Base-by-base conservation (phyloP, 1,284 basidiomycete species). In the Ganoderma lucidum region DNA sequence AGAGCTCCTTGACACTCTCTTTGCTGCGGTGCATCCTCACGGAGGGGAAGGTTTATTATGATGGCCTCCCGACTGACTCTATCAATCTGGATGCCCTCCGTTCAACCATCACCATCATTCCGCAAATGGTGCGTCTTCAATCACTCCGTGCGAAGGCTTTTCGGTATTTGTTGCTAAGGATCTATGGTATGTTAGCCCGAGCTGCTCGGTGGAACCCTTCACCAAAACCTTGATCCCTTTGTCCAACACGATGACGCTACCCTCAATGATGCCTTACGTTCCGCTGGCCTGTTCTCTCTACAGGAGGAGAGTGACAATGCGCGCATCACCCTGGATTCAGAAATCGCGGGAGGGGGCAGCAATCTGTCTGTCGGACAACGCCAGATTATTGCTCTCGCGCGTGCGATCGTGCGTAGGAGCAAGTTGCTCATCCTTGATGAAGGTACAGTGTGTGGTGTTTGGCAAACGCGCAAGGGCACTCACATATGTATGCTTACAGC, bases 21-120 rank as follows among this genome's bases (percentile, higher is more conserved):
- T 75, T 84, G 1, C 75, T 84, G 2, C 81, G 86, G 3, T 83
- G 86, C 75, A 83, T 88, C 63, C 79, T 82, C 32, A 86, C 84
- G 3, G 82, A 83, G 63, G 88, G 87, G 15, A 79, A 78, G 14
- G 84, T 84, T 9, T 77, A 75, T 61, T 83, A 82, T 65, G 82
- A 83, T 59, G 77, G 72, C 55, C 42, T 77, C 37, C 69, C 75
- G 3, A 80, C 78, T 6, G 70, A 79, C 65, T 62, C 82, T 8
- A 77, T 93, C 76, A 93, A 94, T 73, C 82, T 95, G 2, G 89
- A 93, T 67, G 84, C 84, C 9, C 75, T 86, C n/a, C 78, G 86
- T 28, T 80, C 82, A 2, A 80, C 82, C 67, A 83, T 87, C 67
- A 86, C 84, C 8, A 87, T 89, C 76, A 88, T 83, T 32, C 82